Evolutionary conservation across 768 basidiomycete genomes (phyloP).

Genomic region (Tricholoma matsutake): DNA sequence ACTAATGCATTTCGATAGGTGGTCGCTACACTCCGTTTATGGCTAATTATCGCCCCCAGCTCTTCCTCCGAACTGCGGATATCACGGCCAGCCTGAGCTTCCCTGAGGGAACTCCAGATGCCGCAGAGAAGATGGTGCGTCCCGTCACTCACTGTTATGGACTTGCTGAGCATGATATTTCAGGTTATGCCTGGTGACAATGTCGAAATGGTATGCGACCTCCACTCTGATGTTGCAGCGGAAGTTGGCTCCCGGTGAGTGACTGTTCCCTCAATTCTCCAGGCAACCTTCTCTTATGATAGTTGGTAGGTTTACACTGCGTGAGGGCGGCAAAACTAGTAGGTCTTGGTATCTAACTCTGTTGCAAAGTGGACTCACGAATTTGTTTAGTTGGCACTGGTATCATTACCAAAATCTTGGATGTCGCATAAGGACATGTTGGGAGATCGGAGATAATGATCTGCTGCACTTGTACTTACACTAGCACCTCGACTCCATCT

Average conservation of each 20-base stretch:
- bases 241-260: conserved; percentile 79
- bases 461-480: neutral
- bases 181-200: conserved; percentile 98
- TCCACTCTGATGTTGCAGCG: conserved; percentile 83
- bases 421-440: neutral
- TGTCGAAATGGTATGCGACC: conserved; percentile 84
- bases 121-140: conserved; percentile 82
- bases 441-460: neutral
- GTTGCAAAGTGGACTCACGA: conserved; percentile 6
- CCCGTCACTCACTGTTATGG: neutral
- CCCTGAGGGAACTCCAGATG: conserved; percentile 79
- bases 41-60: conserved; percentile 90
- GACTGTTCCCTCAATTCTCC: conserved; percentile 4
- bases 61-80: conserved; percentile 95
- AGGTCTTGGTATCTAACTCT: conserved; percentile 22
- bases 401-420: conserved; percentile 81
- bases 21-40: conserved; percentile 92
- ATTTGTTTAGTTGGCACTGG: conserved; percentile 78
- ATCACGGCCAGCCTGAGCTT: conserved; percentile 83
- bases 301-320: conserved; percentile 69
- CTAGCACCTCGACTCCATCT: conserved; percentile 15
- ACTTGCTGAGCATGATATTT: conserved; percentile 1
- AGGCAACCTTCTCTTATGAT: conserved; percentile 5
- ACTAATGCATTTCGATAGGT: conserved; percentile 29
- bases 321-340: conserved; percentile 94